phyloP scores from a whole-genome alignment of 495 filamentous ascomycete genomes.

The Eremomyces bilateralis region DNA sequence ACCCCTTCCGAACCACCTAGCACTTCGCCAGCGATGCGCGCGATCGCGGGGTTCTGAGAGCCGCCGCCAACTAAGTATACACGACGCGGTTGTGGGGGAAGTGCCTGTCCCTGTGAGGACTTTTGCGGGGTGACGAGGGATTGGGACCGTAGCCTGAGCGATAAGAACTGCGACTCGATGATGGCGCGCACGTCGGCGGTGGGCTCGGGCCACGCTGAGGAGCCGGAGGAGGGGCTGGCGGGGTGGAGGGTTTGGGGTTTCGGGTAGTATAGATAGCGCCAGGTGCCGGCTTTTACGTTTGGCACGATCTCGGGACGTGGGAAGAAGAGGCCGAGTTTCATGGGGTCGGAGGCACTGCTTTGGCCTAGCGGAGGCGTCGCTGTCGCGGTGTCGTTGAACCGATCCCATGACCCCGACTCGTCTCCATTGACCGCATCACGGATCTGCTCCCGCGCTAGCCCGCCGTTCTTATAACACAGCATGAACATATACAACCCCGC shows the following conservation, averaged over 20 bases:
- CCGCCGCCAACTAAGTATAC: constrained; percentile 91
- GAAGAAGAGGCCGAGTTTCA: constrained; percentile 82
- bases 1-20: constrained; percentile 77
- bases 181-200: constrained; percentile 64
- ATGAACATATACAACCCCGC: constrained; percentile 57
- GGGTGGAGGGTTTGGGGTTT: not conserved
- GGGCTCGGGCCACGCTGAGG: constrained; percentile 25
- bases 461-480: constrained; percentile 98
- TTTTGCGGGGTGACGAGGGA: constrained; percentile 36
- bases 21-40: constrained; percentile 58
- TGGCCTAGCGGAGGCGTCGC: constrained; percentile 46
- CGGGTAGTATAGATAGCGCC: constrained; percentile 45
- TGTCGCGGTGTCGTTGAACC: constrained; percentile 50
- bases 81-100: constrained; percentile 67
- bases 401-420: constrained; percentile 36
- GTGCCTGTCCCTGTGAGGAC: constrained; percentile 21
- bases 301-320: constrained; percentile 90
- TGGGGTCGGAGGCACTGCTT: constrained; percentile 25
- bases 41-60: constrained; percentile 69
- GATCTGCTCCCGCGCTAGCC: constrained; percentile 72
- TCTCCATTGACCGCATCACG: constrained; percentile 40
- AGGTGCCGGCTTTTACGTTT: constrained; percentile 61
- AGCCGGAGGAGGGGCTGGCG: constrained; percentile 17
- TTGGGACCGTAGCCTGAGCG: constrained; percentile 61
- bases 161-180: constrained; percentile 83